Evolutionary conservation across 2,329 filamentous ascomycete species (phyloP).

Genomic region (Fusarium torulosum): DNA sequence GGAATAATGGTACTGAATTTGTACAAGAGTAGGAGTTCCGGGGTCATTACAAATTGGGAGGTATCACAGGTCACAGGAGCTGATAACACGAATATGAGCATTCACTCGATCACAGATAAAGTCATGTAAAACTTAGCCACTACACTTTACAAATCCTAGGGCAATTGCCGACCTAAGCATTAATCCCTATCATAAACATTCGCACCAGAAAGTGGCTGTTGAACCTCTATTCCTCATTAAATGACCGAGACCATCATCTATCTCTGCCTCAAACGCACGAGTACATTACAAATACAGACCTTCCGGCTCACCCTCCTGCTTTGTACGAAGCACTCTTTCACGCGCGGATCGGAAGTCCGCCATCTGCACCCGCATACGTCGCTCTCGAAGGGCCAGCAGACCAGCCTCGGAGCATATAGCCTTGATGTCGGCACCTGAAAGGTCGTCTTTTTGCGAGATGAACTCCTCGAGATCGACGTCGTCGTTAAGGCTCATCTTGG

Average conservation of each 20-base stretch:
- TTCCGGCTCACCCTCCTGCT: slow-evolving; percentile 98
- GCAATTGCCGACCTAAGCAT: slow-evolving; percentile 6
- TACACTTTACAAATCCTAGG: slow-evolving; percentile 8
- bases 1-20: slow-evolving; percentile 2
- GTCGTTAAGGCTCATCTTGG: slow-evolving; percentile 96
- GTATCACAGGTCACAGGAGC: not conserved
- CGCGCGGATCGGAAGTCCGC: slow-evolving; percentile 93
- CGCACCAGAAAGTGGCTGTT: slow-evolving; percentile 7
- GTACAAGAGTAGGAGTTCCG: slow-evolving; percentile 3
- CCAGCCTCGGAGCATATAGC: slow-evolving; percentile 98
- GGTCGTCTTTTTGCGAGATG: slow-evolving; percentile 97
- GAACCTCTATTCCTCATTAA: slow-evolving; percentile 44
- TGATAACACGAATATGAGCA: not conserved
- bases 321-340: slow-evolving; percentile 96
- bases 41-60: not conserved
- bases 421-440: slow-evolving; percentile 98
- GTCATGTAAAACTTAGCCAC: not conserved
- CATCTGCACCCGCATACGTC: slow-evolving; percentile 99
- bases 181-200: slow-evolving; percentile 3
- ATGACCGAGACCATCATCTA: slow-evolving; percentile 36
- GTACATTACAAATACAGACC: slow-evolving; percentile 91
- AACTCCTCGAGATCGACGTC: slow-evolving; percentile 99
- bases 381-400: slow-evolving; percentile 91
- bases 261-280: slow-evolving; percentile 38
- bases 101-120: not conserved